Conservation (phyloP, 2,329 filamentous ascomycete species). For the Alternaria solani region DNA sequence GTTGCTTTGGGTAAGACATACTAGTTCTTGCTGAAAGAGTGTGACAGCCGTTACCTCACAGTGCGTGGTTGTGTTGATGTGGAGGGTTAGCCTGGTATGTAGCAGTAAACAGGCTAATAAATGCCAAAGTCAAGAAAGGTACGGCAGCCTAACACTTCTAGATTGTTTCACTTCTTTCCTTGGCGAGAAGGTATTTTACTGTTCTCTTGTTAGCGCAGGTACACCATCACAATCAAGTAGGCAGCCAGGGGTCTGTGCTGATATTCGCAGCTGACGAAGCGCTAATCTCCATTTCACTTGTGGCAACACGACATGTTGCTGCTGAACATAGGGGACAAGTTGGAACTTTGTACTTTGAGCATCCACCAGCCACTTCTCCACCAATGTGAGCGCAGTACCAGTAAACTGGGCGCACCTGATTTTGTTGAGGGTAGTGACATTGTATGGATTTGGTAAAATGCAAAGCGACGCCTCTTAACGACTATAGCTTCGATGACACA, state of each 20-base stretch:
- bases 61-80: background rate
- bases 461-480: background rate
- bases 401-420: background rate
- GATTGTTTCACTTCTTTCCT: background rate
- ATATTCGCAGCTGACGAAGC: background rate
- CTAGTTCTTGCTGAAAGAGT: background rate
- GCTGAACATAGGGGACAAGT: background rate
- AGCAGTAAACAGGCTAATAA: background rate
- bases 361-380: background rate
- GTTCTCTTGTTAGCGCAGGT: background rate
- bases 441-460: background rate
- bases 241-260: background rate
- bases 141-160: too few relatives aligned
- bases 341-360: background rate
- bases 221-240: background rate
- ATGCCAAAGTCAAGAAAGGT: background rate
- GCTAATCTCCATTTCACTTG: background rate
- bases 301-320: background rate
- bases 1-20: background rate
- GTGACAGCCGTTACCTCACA: background rate
- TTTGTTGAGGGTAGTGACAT: background rate
- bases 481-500: conserved; percentile 3
- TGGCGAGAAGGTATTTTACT: background rate
- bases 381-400: background rate
- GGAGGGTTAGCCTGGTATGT: background rate